These are phyloP conservation scores for Lentinus tigrinus DNA, from an alignment of 768 basidiomycete genomes.

Conservation along the genomic window DNA sequence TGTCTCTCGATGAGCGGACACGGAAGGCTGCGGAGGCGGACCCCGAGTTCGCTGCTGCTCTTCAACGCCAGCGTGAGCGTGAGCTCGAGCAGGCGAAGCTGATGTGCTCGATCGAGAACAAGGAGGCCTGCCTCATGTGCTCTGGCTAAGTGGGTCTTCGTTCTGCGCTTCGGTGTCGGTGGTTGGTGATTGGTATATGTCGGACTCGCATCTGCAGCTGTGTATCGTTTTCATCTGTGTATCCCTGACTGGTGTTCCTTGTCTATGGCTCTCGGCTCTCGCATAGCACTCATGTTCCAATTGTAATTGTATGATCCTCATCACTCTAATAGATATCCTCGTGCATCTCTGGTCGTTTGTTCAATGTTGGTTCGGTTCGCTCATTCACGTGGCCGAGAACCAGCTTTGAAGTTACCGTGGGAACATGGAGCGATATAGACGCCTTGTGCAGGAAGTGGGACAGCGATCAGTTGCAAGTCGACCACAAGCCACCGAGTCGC, in stretches of 20 bases:
- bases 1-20: constrained; percentile 49
- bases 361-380: too few relatives aligned
- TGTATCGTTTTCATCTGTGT: constrained; percentile 1
- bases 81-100: constrained; percentile 82
- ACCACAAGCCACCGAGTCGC: too few relatives aligned
- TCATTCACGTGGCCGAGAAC: neutral
- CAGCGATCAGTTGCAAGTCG: too few relatives aligned
- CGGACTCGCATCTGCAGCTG: constrained; percentile 2
- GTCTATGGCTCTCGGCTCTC: neutral
- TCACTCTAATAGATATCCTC: neutral
- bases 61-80: constrained; percentile 65
- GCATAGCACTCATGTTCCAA: neutral
- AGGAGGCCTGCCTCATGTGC: constrained; percentile 93
- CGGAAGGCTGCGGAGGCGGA: constrained; percentile 55
- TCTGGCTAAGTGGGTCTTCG: constrained; percentile 52
- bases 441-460: too few relatives aligned
- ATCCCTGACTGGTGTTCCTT: neutral
- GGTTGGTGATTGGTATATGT: constrained; percentile 1
- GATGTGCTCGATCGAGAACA: constrained; percentile 86
- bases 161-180: too few relatives aligned
- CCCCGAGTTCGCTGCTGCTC: constrained; percentile 79
- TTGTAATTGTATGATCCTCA: neutral
- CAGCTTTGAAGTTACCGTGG: neutral
- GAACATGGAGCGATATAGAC: neutral
- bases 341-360: too few relatives aligned